A percentile compares a stretch with the other conserved stretches of the same genome.
Evolutionary conservation across 2,329 filamentous ascomycete genomes (phyloP).

Genomic region (Fusarium globosum): DNA sequence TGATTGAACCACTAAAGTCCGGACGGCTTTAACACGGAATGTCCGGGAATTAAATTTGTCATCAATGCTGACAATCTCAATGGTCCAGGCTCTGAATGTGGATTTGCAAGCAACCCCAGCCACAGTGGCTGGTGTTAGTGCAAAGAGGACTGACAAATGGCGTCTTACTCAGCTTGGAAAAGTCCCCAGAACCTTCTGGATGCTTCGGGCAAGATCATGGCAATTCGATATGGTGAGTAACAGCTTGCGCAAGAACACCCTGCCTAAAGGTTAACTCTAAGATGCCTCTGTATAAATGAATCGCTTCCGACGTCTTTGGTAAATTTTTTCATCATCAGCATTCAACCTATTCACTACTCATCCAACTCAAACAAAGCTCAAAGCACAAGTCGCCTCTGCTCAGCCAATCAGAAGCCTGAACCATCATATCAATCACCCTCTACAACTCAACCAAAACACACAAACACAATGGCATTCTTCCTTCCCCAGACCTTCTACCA

Average conservation of each 20-base stretch:
- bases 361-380: neutral
- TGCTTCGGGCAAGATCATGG: slow-evolving; percentile 1
- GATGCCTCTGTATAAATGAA: neutral
- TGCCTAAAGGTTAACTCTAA: neutral
- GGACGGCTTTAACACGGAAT: neutral
- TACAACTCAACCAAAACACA: neutral
- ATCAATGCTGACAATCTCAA: neutral
- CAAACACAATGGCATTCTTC: slow-evolving; percentile 21
- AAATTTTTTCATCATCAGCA: neutral
- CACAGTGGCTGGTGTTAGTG: neutral
- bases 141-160: neutral
- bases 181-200: neutral
- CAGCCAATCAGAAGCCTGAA: neutral
- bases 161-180: neutral
- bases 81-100: neutral
- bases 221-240: slow-evolving; percentile 10
- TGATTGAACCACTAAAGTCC: rapidly evolving
- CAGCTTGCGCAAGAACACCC: neutral
- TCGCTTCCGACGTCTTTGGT: too few species aligned
- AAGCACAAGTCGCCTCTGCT: neutral
- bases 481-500: slow-evolving; percentile 20
- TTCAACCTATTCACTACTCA: neutral
- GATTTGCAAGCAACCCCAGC: neutral
- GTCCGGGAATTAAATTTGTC: neutral
- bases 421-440: neutral